A percentile compares a stretch with the other conserved stretches of the same genome.
Conservation (phyloP, 1,139 yeast genomes). For the Magnusiomyces ingens region DNA sequence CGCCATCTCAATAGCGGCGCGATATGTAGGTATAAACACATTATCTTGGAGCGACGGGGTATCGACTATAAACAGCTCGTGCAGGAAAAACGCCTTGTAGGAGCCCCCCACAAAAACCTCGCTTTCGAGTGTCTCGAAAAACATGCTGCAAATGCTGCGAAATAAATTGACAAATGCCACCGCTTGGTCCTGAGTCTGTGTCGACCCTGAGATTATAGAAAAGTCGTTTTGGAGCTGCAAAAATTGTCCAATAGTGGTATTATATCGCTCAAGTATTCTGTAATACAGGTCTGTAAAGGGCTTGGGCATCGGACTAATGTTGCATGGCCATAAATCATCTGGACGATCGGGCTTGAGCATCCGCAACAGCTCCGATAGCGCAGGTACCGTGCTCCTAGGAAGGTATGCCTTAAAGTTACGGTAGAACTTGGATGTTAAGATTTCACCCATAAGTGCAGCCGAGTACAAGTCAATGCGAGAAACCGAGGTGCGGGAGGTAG, state of each 20-base stretch:
- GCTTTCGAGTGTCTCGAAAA: background rate
- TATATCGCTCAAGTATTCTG: no score
- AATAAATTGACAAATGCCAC: background rate
- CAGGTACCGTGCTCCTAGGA: background rate
- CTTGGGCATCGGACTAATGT: background rate
- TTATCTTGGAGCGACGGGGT: conserved; percentile 24
- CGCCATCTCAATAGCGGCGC: conserved; percentile 35
- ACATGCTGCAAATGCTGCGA: background rate
- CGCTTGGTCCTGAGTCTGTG: no score
- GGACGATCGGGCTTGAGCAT: background rate
- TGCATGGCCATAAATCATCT: conserved; percentile 3
- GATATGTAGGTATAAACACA: conserved; percentile 37
- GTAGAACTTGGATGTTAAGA: background rate
- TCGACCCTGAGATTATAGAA: no score
- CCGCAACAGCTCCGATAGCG: conserved; percentile 1
- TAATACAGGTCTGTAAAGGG: background rate
- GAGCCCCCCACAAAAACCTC: background rate
- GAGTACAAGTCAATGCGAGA: conserved; percentile 4
- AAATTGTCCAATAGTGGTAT: background rate
- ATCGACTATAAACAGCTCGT: conserved; percentile 26
- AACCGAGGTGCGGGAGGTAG: background rate
- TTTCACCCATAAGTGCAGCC: conserved; percentile 1
- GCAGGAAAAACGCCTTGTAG: conserved; percentile 18
- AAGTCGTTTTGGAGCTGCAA: background rate
- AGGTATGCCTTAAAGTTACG: background rate